These are phyloP conservation scores for Populus ilicifolia DNA, from an alignment of 345 rosid genomes.

Conservation along the genomic window DNA sequence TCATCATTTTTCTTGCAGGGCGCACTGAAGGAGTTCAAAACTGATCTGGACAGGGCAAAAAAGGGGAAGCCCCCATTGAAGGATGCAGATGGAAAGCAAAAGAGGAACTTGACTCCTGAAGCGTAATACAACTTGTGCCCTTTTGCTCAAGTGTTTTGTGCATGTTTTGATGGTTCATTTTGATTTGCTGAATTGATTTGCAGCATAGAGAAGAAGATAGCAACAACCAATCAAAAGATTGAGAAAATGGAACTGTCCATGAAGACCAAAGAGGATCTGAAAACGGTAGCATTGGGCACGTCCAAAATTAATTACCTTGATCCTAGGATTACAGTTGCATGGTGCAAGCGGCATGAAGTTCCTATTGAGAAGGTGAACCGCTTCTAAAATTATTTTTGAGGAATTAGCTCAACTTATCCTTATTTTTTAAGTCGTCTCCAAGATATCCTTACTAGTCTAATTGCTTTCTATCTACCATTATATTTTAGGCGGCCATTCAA, in stretches of 20 bases:
- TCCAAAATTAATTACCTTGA: constrained; percentile 94
- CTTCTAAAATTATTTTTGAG: background rate
- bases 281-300: constrained; percentile 91
- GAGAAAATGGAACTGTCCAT: constrained; percentile 73
- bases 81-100: constrained; percentile 83
- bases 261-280: constrained; percentile 77
- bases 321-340: constrained; percentile 96
- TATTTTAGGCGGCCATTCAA: too few species aligned
- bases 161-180: background rate
- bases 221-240: constrained; percentile 55
- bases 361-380: constrained; percentile 92
- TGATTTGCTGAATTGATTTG: constrained; percentile 7
- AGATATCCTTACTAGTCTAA: too few species aligned
- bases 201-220: constrained; percentile 79
- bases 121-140: constrained; percentile 51
- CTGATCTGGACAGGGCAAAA: constrained; percentile 75
- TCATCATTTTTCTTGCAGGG: constrained; percentile 37
- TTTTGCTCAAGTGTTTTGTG: background rate
- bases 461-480: too few species aligned
- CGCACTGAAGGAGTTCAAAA: constrained; percentile 55
- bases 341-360: constrained; percentile 98
- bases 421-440: too few species aligned
- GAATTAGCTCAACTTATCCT: too few species aligned
- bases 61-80: constrained; percentile 83
- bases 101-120: constrained; percentile 65